These are phyloP conservation scores for Ciborinia camelliae DNA, from an alignment of 2,329 filamentous ascomycete species.

Conservation along the genomic window DNA sequence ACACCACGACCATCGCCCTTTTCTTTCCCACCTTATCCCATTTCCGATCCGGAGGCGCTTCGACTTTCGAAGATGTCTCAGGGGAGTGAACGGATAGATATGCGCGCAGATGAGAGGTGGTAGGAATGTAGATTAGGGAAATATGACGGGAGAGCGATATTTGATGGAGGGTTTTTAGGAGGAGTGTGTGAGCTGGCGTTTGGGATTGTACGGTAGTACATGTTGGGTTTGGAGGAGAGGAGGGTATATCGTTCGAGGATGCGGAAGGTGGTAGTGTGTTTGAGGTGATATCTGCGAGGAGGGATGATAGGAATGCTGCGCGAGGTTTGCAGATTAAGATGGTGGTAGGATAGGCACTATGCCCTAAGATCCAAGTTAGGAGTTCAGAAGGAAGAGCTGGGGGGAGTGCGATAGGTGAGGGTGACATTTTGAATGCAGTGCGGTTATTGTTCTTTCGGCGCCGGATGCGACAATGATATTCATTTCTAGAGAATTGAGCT, in stretches of 20 bases:
- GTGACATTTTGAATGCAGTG: slow-evolving; percentile 23
- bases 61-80: slow-evolving; percentile 6
- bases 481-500: neutral
- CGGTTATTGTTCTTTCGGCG: neutral
- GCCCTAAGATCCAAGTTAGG: slow-evolving; percentile 59
- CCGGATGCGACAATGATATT: neutral
- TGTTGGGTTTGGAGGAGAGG: neutral
- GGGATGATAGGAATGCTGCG: slow-evolving; percentile 59
- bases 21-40: slow-evolving; percentile 22
- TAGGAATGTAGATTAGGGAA: slow-evolving; percentile 68
- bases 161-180: slow-evolving; percentile 64
- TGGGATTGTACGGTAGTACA: neutral
- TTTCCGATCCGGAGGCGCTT: slow-evolving; percentile 4
- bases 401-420: slow-evolving; percentile 46
- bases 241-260: slow-evolving; percentile 13
- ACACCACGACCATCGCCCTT: slow-evolving; percentile 50
- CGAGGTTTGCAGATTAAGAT: slow-evolving; percentile 68
- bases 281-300: slow-evolving; percentile 47
- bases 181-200: slow-evolving; percentile 42
- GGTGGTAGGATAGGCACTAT: slow-evolving; percentile 56
- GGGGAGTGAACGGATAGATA: slow-evolving; percentile 55
- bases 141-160: slow-evolving; percentile 67
- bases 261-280: slow-evolving; percentile 16
- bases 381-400: slow-evolving; percentile 58
- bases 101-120: slow-evolving; percentile 72